These are phyloP conservation scores for Curvularia verruculosa DNA, from an alignment of 2,329 filamentous ascomycete species.

Conservation along the genomic window DNA sequence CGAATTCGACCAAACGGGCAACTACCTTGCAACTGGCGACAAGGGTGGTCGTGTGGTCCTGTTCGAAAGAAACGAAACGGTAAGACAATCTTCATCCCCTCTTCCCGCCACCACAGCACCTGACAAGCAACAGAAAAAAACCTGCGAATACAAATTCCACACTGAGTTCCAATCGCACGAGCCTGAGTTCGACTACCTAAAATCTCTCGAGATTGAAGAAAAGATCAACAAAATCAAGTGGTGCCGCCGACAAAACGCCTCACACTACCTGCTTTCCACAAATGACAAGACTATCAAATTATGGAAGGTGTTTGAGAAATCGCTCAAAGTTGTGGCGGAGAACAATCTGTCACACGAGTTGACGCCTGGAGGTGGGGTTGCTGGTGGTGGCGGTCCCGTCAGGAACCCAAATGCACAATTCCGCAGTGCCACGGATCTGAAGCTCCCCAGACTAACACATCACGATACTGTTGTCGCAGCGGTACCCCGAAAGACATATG, in stretches of 20 bases:
- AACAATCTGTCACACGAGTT: constrained; percentile 97
- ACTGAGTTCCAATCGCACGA: constrained; percentile 99
- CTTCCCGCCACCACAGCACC: constrained; percentile 2
- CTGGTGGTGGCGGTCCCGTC: constrained; percentile 78
- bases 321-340: constrained; percentile 96
- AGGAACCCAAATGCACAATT: constrained; percentile 77
- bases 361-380: constrained; percentile 73
- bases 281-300: constrained; percentile 99
- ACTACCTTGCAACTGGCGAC: constrained; percentile 88
- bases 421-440: constrained; percentile 80
- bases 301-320: constrained; percentile 99
- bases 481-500: constrained; percentile 93
- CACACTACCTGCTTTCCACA: constrained; percentile 95
- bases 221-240: constrained; percentile 99
- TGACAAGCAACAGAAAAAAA: constrained; percentile 79
- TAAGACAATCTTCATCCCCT: constrained; percentile 55
- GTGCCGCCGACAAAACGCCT: constrained; percentile 97
- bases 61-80: constrained; percentile 94
- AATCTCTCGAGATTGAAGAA: constrained; percentile 98
- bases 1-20: constrained; percentile 88
- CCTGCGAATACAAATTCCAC: constrained; percentile 99
- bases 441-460: constrained; percentile 93
- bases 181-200: constrained; percentile 98
- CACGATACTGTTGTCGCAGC: constrained; percentile 98
- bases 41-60: constrained; percentile 85